Evolutionary conservation across 306 rosid genomes (phyloP), one percentile per base, ranked within the genome.

Genomic region (Cucurbita maxima): DNA sequence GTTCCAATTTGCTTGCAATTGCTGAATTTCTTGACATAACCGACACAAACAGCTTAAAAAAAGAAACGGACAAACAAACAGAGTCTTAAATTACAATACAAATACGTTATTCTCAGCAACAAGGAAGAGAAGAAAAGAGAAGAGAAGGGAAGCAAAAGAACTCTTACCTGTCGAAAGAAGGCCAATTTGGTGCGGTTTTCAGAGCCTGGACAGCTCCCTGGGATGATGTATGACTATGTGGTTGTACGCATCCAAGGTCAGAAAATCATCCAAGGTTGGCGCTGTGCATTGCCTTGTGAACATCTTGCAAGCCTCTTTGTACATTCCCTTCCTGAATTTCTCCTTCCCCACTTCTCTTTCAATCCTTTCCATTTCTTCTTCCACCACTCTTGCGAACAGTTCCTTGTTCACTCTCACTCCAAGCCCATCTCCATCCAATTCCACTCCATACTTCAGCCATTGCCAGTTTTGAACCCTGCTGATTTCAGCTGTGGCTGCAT

Each of bases 401-500:
- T 89, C 95, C 47, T 60, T 84, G 25, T 52, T 83, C 79, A 90
- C 97, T 69, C 78, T 89, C 51, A 85, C 91, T 10, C 91, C 96
- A 51, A 87, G 76, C 10, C 87, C 87, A 79, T 90, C 97, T 10
- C 96, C 97, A 76, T 90, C 76, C 61, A 89, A 73, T 57, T 90
- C 96, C 72, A 76, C 98, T 51, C 72, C 92, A 80, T 94, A 94
- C 75, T 86, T 90, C 52, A 94, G 76, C 98, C 98, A 90, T 75
- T 94, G 97, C 96, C 97, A 94, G 77, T 86, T 94, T 84, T 94
- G 97, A 57, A 94, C 97, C 83, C 97, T 83, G 74, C 98, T 94
- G 18, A 94, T 90, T 83, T 94, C 97, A 12, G 96, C 97, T 19
- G 98, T 94, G 13, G 98, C 98, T 3, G 98, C 97, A 79, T 94